Conservation (phyloP, 2,329 filamentous ascomycete species). For the Sporothrix inflata region DNA sequence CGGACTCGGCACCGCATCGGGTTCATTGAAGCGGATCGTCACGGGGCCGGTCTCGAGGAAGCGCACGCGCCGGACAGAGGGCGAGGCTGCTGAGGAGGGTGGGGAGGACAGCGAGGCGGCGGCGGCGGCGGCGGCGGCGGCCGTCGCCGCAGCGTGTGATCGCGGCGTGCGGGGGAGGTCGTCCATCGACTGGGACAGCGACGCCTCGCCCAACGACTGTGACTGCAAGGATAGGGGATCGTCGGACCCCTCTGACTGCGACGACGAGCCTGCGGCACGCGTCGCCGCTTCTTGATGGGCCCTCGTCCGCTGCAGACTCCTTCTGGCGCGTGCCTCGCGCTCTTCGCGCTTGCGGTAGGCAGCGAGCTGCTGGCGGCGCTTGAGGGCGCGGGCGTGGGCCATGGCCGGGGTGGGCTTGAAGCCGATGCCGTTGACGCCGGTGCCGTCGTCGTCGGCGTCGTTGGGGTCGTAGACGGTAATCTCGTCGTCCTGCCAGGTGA, state of each 20-base stretch:
- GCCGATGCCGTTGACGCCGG: slow-evolving; percentile 68
- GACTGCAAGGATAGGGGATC: no score
- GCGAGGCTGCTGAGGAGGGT: background rate
- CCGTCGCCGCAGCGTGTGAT: background rate
- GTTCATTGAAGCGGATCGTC: slow-evolving; percentile 32
- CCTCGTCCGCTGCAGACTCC: slow-evolving; percentile 53
- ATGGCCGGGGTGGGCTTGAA: slow-evolving; percentile 67
- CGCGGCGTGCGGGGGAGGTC: background rate
- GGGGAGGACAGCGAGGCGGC: background rate
- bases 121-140: background rate
- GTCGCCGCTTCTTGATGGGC: slow-evolving; percentile 30
- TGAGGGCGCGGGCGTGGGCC: slow-evolving; percentile 60
- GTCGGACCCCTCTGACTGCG: background rate
- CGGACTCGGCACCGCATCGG: slow-evolving; percentile 30
- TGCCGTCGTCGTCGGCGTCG: slow-evolving; percentile 68
- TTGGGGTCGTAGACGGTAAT: slow-evolving; percentile 68
- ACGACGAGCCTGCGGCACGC: background rate
- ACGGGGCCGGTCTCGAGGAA: slow-evolving; percentile 32
- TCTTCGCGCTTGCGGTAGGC: slow-evolving; percentile 66
- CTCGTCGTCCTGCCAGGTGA: slow-evolving; percentile 70
- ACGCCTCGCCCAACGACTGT: background rate
- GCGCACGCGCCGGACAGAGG: slow-evolving; percentile 28
- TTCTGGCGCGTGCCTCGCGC: slow-evolving; percentile 59
- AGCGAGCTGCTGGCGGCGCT: slow-evolving; percentile 62
- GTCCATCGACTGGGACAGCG: background rate